Percentiles rank a stretch among this genome's conserved stretches.
phyloP scores from a whole-genome alignment of 2,329 filamentous ascomycete genomes.

The Hypomyces perniciosus region DNA sequence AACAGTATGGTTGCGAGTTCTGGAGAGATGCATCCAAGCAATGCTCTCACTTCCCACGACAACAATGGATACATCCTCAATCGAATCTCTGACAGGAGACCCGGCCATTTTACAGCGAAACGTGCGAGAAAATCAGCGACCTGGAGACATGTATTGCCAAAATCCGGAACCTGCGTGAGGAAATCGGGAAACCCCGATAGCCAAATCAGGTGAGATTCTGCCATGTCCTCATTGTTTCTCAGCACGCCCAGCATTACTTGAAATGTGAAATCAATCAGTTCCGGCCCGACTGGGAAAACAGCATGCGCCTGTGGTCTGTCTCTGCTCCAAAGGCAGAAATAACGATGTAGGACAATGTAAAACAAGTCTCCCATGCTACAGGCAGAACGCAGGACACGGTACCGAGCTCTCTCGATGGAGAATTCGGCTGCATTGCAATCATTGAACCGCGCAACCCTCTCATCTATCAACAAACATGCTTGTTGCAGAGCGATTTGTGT shows the following conservation, averaged over 20 bases:
- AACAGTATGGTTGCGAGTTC: conserved; percentile 24
- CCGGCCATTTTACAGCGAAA: conserved; percentile 20
- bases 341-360: conserved; percentile 60
- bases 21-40: conserved; percentile 22
- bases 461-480: not conserved
- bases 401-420: conserved; percentile 40
- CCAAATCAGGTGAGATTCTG: conserved; percentile 21
- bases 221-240: conserved; percentile 19
- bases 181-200: conserved; percentile 24
- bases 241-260: conserved; percentile 16
- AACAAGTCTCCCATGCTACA: conserved; percentile 51
- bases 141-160: not conserved
- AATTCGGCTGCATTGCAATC: conserved; percentile 16
- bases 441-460: not conserved
- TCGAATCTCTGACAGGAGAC: conserved; percentile 10
- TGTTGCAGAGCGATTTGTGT: not conserved
- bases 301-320: conserved; percentile 29
- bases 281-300: conserved; percentile 13
- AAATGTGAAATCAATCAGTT: conserved; percentile 20
- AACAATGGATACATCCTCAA: conserved; percentile 23
- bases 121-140: conserved; percentile 20
- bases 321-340: conserved; percentile 53
- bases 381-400: conserved; percentile 51
- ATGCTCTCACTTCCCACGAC: conserved; percentile 19
- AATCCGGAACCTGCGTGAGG: not conserved